Evolutionary conservation across 306 rosid species (phyloP), one percentile per base, ranked within the genome.

Genomic region (Quercus robur): DNA sequence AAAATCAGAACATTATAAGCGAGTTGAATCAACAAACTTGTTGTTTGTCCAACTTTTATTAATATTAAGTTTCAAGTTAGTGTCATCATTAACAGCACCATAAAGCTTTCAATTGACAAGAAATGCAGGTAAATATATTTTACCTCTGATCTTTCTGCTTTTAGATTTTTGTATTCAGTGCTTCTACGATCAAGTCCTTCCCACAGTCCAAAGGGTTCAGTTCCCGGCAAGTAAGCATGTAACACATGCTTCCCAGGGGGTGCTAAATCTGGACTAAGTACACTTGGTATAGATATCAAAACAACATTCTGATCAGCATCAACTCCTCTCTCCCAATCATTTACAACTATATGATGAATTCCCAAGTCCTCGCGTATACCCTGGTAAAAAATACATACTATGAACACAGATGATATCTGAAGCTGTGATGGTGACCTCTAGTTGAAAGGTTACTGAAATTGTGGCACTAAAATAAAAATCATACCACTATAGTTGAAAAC

Each of bases 291-390:
- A 8, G 97, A 94, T 86, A 94, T 91, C 87, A 94, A 76, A 78
- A 94, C 98, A 71, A 94, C 98, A 77, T 94, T 94, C 85, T 92
- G 97, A 75, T 92, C 97, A 1, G 97, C 97, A 83, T 94, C 98
- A 41, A 94, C 97, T 77, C 98, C 97, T 86, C 97, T 90, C 46
- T 84, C 80, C 98, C 98, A 94, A 70, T 94, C 97, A 73, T 94
- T 92, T 41, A 94, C 97, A 78, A 92, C 97, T 81, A 94, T 90
- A 80, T 94, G 97, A 90, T 94, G 98, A 83, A 94, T 91, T 70
- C 97, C 97, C 78, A 94, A 74, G 82, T 92, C 97, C 68, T 84
- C 56, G 0, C 84, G 86, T 76, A 90, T 84, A 20, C 78, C 93
- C 97, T 92, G 91, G 73, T 58, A 59, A 66, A 70, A 51, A 14